phyloP scores from a whole-genome alignment of 805 yeast species.

The Candida lessepsii region DNA sequence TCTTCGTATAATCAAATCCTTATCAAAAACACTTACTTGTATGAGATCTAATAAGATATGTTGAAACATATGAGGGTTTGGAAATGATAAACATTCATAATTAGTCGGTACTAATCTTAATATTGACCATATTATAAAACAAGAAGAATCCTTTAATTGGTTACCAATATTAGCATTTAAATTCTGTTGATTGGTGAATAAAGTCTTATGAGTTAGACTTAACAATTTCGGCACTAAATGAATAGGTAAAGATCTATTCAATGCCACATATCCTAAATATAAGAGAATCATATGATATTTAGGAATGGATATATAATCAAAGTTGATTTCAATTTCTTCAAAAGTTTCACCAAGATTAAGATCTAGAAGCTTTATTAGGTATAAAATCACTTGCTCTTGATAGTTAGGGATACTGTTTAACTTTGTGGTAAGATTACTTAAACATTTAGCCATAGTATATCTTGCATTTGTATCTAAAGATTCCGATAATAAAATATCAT shows the following conservation, averaged over 20 bases:
- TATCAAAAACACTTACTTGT: slow-evolving; percentile 62
- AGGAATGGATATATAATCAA: slow-evolving; percentile 22
- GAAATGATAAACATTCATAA: slow-evolving; percentile 9
- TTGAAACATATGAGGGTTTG: slow-evolving; percentile 18
- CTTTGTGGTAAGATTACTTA: slow-evolving; percentile 47
- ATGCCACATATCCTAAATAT: slow-evolving; percentile 46
- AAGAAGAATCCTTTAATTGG: slow-evolving; percentile 79
- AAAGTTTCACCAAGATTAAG: slow-evolving; percentile 12
- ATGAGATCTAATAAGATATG: slow-evolving; percentile 39
- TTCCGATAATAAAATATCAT: slow-evolving; percentile 33
- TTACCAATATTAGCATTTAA: slow-evolving; percentile 55
- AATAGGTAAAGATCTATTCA: slow-evolving; percentile 27
- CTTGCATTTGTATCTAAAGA: slow-evolving; percentile 55
- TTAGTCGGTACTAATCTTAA: slow-evolving; percentile 38
- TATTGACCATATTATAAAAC: slow-evolving; percentile 82
- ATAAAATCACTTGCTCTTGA: slow-evolving; percentile 41
- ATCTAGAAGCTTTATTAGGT: slow-evolving; percentile 31
- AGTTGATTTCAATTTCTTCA: slow-evolving; percentile 6
- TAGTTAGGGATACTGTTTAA: slow-evolving; percentile 33
- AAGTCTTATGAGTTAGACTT: slow-evolving; percentile 41
- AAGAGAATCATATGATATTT: slow-evolving; percentile 60
- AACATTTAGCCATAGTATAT: slow-evolving; percentile 63
- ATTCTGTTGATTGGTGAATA: slow-evolving; percentile 58
- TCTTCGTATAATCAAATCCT: slow-evolving; percentile 69
- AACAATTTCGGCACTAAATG: slow-evolving; percentile 23